These are phyloP conservation scores for Ogataea angusta DNA, from an alignment of 805 yeast genomes.

Conservation along the genomic window DNA sequence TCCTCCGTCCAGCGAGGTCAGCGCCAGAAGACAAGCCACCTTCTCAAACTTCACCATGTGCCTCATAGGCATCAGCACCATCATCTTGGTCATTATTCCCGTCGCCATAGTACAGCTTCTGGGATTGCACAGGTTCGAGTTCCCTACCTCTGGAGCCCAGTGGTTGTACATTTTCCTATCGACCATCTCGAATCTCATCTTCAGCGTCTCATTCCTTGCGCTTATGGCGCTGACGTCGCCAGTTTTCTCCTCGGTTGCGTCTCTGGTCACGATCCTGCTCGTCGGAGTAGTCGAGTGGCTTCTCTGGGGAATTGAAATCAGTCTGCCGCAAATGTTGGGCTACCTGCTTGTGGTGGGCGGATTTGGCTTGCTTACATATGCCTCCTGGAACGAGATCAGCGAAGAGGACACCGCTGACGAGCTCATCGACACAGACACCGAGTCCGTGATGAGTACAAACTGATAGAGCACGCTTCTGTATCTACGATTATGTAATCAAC, in stretches of 20 bases:
- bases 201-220: slow-evolving; percentile 69
- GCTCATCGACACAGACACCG: slow-evolving; percentile 33
- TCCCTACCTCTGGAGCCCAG: slow-evolving; percentile 40
- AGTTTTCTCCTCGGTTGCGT: slow-evolving; percentile 63
- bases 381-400: slow-evolving; percentile 61
- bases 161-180: slow-evolving; percentile 52
- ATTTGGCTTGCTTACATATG: slow-evolving; percentile 59
- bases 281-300: slow-evolving; percentile 78
- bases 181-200: slow-evolving; percentile 58
- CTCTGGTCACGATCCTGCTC: slow-evolving; percentile 67
- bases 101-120: slow-evolving; percentile 48
- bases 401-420: slow-evolving; percentile 38
- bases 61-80: slow-evolving; percentile 57
- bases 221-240: slow-evolving; percentile 85
- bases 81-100: slow-evolving; percentile 45
- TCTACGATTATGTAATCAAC: neutral
- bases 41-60: slow-evolving; percentile 79
- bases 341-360: slow-evolving; percentile 69
- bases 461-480: slow-evolving; percentile 6
- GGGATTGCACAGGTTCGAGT: slow-evolving; percentile 55
- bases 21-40: slow-evolving; percentile 67
- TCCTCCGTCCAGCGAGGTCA: slow-evolving; percentile 62
- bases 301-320: slow-evolving; percentile 56
- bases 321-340: slow-evolving; percentile 59
- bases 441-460: slow-evolving; percentile 26